Evolutionary conservation across 2,329 filamentous ascomycete genomes (phyloP).

Genomic region (Aspergillus sergii): DNA sequence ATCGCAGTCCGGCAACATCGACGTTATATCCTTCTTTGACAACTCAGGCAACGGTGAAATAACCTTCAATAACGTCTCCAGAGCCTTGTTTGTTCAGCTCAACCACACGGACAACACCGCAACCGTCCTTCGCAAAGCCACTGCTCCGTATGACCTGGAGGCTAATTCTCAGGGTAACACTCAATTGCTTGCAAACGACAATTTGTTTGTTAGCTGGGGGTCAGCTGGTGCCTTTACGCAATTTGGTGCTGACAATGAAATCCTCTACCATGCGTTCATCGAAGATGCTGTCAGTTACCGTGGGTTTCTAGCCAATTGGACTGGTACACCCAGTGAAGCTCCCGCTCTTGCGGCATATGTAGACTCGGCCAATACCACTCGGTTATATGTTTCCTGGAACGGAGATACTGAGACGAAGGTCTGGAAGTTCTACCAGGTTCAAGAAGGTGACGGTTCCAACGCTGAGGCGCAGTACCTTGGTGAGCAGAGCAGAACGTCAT

Average conservation of each 20-base stretch:
- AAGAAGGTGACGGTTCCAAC: not conserved
- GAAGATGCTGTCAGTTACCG: conserved; percentile 41
- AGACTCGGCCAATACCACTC: conserved; percentile 29
- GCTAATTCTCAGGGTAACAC: conserved; percentile 28
- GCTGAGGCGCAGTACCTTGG: not conserved
- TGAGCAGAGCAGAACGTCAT: not conserved
- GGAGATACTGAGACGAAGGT: conserved; percentile 48
- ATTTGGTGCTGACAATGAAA: conserved; percentile 27
- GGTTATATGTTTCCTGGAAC: conserved; percentile 57
- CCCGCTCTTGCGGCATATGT: conserved; percentile 37
- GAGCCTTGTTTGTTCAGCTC: conserved; percentile 23
- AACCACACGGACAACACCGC: conserved; percentile 11
- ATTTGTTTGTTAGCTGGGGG: conserved; percentile 35
- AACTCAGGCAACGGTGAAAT: conserved; percentile 38
- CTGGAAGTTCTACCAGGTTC: conserved; percentile 50
- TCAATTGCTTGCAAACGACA: conserved; percentile 30
- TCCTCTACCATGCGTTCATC: conserved; percentile 38
- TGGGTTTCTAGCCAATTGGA: conserved; percentile 42
- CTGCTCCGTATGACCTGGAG: conserved; percentile 23
- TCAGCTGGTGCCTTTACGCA: conserved; percentile 25
- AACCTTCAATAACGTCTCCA: conserved; percentile 23
- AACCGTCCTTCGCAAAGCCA: conserved; percentile 7
- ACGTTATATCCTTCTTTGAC: conserved; percentile 24
- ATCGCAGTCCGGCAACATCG: conserved; percentile 2
- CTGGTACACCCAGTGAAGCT: conserved; percentile 31